A percentile compares a stretch with the other conserved stretches of the same genome.
Evolutionary conservation across 176 grass and related monocot genomes (phyloP).

Genomic region (Avena sativa): DNA sequence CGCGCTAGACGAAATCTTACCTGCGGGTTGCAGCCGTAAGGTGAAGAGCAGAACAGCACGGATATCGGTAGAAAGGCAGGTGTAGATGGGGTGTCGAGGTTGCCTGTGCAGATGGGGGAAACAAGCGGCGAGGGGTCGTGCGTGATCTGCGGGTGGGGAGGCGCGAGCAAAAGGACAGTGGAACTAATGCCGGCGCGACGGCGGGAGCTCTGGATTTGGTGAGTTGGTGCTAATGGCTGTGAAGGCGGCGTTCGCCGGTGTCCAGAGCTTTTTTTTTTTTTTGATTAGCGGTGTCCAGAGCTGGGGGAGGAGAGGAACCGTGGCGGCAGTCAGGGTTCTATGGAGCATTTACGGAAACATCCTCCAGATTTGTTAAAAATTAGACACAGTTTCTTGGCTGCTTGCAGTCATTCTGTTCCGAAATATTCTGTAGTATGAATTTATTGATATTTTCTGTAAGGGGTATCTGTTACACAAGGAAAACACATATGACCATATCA

Average conservation of each 20-base stretch:
- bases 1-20: neutral
- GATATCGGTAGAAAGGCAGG: neutral
- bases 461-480: no score
- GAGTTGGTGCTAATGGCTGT: neutral
- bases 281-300: slow-evolving; percentile 1
- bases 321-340: slow-evolving; percentile 20
- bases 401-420: no score
- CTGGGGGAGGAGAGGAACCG: slow-evolving; percentile 17
- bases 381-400: no score
- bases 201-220: slow-evolving; percentile 8
- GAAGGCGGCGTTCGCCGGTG: slow-evolving; percentile 31
- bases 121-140: slow-evolving; percentile 22
- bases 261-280: neutral
- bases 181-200: slow-evolving; percentile 8
- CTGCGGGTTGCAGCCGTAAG: neutral
- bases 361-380: no score
- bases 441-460: no score
- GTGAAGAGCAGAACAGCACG: neutral
- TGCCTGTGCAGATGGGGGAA: neutral
- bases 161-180: neutral
- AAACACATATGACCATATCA: no score
- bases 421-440: no score
- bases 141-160: neutral
- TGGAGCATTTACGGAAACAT: neutral
- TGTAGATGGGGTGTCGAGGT: slow-evolving; percentile 15